Evolutionary conservation across 306 rosid species (phyloP).

Genomic region (Rubus idaeus): DNA sequence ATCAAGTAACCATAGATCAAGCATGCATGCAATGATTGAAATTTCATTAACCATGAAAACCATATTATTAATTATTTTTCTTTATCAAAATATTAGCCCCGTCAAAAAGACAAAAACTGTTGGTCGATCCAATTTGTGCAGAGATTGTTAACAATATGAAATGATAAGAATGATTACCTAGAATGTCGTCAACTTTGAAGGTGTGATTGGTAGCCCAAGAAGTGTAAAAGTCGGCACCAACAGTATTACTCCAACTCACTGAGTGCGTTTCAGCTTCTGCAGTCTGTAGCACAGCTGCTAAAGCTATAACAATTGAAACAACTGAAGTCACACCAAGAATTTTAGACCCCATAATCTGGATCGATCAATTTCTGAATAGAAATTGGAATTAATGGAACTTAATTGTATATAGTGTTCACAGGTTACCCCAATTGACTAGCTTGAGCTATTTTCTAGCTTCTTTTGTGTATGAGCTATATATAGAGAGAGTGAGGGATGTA

Average conservation of each 20-base stretch:
- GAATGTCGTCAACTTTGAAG: conserved; percentile 20
- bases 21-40: too few relatives aligned
- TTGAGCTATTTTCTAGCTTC: neutral
- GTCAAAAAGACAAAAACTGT: too few relatives aligned
- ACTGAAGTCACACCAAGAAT: neutral
- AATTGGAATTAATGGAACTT: neutral
- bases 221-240: conserved; percentile 1
- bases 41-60: too few relatives aligned
- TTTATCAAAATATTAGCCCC: too few relatives aligned
- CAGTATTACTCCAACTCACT: conserved; percentile 10
- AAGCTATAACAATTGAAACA: neutral
- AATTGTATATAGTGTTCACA: conserved; percentile 1
- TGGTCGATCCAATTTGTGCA: too few relatives aligned
- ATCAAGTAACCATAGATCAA: too few relatives aligned
- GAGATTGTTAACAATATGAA: too few relatives aligned
- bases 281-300: neutral
- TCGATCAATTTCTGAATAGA: too few relatives aligned
- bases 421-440: conserved; percentile 6
- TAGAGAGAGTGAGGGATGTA: neutral
- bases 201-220: conserved; percentile 19
- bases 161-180: conserved; percentile 3
- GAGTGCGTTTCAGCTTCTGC: conserved; percentile 14
- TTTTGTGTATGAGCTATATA: neutral
- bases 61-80: too few relatives aligned
- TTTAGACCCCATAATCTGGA: neutral